These are phyloP conservation scores for Echites panduratus DNA, from an alignment of 257 asterid species.

Conservation along the genomic window DNA sequence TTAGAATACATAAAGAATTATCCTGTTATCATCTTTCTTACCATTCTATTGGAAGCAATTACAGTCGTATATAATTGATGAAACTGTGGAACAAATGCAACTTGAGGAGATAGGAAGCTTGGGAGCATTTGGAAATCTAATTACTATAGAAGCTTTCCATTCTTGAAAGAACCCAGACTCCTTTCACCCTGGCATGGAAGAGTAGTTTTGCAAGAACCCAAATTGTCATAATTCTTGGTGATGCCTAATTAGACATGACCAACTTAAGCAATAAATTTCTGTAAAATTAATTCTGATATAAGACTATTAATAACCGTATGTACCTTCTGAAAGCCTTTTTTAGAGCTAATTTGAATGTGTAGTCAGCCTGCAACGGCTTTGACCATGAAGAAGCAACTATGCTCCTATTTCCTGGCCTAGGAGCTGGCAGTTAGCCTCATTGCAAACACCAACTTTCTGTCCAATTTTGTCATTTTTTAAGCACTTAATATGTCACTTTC, in stretches of 20 bases:
- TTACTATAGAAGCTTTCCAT: not conserved
- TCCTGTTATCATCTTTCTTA: not conserved
- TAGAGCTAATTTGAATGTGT: not conserved
- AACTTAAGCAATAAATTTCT: too few relatives aligned
- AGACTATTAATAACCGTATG: not conserved
- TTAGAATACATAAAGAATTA: not conserved
- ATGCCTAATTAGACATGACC: not conserved
- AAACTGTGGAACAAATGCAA: not conserved
- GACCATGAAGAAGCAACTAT: not conserved
- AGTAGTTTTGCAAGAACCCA: not conserved
- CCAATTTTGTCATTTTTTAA: too few relatives aligned
- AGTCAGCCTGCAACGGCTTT: not conserved
- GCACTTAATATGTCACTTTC: too few relatives aligned
- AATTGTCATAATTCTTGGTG: not conserved
- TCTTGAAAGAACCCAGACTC: not conserved
- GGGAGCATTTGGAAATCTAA: not conserved
- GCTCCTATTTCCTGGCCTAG: too few relatives aligned
- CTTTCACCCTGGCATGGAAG: not conserved
- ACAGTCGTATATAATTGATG: not conserved
- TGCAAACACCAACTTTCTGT: too few relatives aligned
- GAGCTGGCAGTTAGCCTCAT: too few relatives aligned
- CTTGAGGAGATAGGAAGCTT: not conserved
- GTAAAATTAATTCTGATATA: too few relatives aligned
- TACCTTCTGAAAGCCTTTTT: not conserved
- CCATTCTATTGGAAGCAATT: not conserved